Percentiles rank a stretch among this genome's conserved stretches.
These are phyloP conservation scores for Wickerhamomyces sp. DNA, from an alignment of 1,139 yeast species.

Conservation along the genomic window DNA sequence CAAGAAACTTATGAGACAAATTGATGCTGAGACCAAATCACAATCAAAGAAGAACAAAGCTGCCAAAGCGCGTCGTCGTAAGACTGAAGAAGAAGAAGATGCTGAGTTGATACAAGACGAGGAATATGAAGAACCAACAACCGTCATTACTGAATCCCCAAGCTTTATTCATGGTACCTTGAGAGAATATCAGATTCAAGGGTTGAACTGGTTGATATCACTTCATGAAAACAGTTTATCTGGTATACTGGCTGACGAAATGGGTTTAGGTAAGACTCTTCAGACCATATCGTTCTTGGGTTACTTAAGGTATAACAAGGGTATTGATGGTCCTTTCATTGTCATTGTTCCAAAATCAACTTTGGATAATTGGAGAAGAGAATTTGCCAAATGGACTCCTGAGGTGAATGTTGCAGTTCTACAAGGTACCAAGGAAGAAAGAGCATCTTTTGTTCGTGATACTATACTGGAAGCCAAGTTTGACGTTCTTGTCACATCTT, in stretches of 20 bases:
- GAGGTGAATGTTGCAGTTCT: constrained; percentile 83
- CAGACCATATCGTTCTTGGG: constrained; percentile 92
- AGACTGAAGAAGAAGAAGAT: constrained; percentile 89
- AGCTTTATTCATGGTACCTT: constrained; percentile 61
- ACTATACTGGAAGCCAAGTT: constrained; percentile 67
- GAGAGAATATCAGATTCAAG: constrained; percentile 84
- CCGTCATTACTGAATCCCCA: constrained; percentile 77
- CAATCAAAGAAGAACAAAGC: constrained; percentile 24
- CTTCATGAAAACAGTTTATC: constrained; percentile 76
- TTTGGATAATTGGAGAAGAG: constrained; percentile 92
- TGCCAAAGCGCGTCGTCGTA: constrained; percentile 43
- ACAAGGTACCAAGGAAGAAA: constrained; percentile 81
- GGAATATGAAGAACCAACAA: constrained; percentile 50
- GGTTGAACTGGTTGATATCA: constrained; percentile 86
- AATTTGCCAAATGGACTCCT: constrained; percentile 92
- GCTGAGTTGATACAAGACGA: constrained; percentile 81
- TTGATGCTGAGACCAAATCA: constrained; percentile 38
- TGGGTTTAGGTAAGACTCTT: constrained; percentile 95
- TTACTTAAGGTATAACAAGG: constrained; percentile 70
- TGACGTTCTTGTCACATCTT: constrained; percentile 86
- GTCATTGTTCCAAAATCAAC: constrained; percentile 95
- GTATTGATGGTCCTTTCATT: constrained; percentile 85
- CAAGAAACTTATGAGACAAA: constrained; percentile 48
- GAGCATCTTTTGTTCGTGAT: constrained; percentile 56
- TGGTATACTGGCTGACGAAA: constrained; percentile 95